phyloP scores from a whole-genome alignment of 495 filamentous ascomycete species.

The Aspergillus ellipticus region DNA sequence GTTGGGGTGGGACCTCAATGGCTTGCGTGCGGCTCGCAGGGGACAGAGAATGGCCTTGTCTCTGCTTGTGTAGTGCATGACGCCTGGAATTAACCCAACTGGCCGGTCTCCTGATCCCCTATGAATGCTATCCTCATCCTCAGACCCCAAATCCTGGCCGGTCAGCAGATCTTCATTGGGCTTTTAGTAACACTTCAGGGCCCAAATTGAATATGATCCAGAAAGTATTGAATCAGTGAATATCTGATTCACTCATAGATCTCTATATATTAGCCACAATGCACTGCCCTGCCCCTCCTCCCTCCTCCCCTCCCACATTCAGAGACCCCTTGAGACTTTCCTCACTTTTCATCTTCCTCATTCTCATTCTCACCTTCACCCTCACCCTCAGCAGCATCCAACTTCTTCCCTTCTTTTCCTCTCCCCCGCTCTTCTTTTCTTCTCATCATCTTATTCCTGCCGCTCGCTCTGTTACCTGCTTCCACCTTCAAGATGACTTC shows the following conservation, averaged over 20 bases:
- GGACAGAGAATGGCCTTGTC: neutral
- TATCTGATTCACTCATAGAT: neutral
- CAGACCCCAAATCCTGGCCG: too few species aligned
- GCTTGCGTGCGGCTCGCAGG: neutral
- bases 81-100: neutral
- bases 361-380: neutral
- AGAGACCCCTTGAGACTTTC: neutral
- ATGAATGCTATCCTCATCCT: too few species aligned
- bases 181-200: too few species aligned
- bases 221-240: neutral
- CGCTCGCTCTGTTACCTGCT: neutral
- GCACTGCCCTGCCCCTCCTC: too few species aligned
- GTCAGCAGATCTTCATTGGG: too few species aligned
- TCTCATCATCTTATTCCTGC: neutral
- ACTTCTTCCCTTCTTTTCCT: neutral
- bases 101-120: too few species aligned
- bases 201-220: too few species aligned
- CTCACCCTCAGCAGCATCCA: neutral
- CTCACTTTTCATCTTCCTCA: neutral
- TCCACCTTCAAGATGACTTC: neutral
- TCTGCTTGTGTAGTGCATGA: neutral
- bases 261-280: too few species aligned
- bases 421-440: neutral
- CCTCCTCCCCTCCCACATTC: neutral
- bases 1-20: neutral